Percentiles rank a stretch among this genome's conserved stretches.
phyloP scores from a whole-genome alignment of 1,284 basidiomycete species.

The Ustilago curta region DNA sequence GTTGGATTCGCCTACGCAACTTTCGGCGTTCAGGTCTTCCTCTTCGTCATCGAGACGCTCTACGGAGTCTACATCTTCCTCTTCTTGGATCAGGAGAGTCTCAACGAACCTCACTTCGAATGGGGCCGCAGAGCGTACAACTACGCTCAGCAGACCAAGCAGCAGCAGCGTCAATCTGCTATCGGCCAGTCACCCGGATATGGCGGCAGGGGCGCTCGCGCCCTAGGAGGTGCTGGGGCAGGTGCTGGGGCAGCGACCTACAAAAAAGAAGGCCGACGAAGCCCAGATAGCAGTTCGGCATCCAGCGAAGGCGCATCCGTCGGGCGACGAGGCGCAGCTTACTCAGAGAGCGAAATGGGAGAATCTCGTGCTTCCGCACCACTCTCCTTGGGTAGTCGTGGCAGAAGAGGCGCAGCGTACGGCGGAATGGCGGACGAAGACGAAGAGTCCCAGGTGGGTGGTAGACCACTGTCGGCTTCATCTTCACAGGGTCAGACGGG shows the following conservation, averaged over 20 bases:
- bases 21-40: conserved; percentile 66
- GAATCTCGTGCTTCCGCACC: conserved; percentile 41
- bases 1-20: conserved; percentile 69
- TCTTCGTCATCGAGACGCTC: conserved; percentile 61
- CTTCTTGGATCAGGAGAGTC: conserved; percentile 71
- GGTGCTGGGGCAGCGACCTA: conserved; percentile 24
- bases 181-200: conserved; percentile 24
- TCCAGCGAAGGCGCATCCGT: conserved; percentile 17
- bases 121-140: conserved; percentile 68
- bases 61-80: conserved; percentile 68
- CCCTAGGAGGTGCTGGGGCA: conserved; percentile 20
- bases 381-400: conserved; percentile 50
- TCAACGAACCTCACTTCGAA: conserved; percentile 70
- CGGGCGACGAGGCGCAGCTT: conserved; percentile 55
- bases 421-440: conserved; percentile 47
- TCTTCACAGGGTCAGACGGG: conserved; percentile 14
- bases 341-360: conserved; percentile 54
- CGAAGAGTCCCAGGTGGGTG: conserved; percentile 40
- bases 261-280: conserved; percentile 21
- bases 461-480: conserved; percentile 15
- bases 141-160: conserved; percentile 45
- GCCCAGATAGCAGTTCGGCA: conserved; percentile 9
- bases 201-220: neutral
- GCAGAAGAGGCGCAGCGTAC: conserved; percentile 55
- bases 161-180: conserved; percentile 18